Evolutionary conservation across 805 yeast species (phyloP), one percentile per base, ranked within the genome.

Genomic region (Ogataea salicorniae): DNA sequence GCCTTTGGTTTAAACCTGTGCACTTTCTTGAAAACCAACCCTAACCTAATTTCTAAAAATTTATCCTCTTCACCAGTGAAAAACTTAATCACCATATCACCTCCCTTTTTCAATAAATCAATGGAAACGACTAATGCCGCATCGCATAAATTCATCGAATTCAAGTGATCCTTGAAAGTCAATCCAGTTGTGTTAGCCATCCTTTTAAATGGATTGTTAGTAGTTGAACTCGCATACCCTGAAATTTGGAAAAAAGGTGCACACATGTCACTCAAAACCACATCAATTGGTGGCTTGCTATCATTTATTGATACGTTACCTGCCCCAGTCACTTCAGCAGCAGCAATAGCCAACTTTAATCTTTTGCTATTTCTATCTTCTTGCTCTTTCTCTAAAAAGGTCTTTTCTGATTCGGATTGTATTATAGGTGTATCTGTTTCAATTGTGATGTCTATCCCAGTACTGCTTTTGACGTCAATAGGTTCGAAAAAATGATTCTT

Each of bases 181-280:
- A 87, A 68, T 4, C 99, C 98, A 14, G 90, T 74, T 4, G 97
- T 88, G 61, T 92, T 92, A 42, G 89, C 87, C 87, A 92, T 85
- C 98, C 97, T 92, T 69, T 73, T 72, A 63, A 81, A 85, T 41
- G 96, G 81, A 46, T 77, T 77, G 81, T 83, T 84, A 83, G 87
- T 80, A 74, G 85, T 78, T 67, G 79, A 71, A 61, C 71, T 73
- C 75, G 79, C 73, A 61, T 68, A 79, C 6, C 80, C 80, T 22
- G 69, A 59, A 31, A 64, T 62, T 56, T 77, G 82, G 43, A 77
- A 72, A 70, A 74, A 68, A 42, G 82, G 84, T 62, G 74, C 92
- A 74, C 84, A 85, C 95, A 86, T 86, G 71, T 87, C 95, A 70
- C 92, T 85, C 45, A 86, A 59, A 42, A 86, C 79, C 20, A 84